These are phyloP conservation scores for Chaetoceros tenuissimus DNA, from an alignment of 108 stramenopile species.

Conservation along the genomic window DNA sequence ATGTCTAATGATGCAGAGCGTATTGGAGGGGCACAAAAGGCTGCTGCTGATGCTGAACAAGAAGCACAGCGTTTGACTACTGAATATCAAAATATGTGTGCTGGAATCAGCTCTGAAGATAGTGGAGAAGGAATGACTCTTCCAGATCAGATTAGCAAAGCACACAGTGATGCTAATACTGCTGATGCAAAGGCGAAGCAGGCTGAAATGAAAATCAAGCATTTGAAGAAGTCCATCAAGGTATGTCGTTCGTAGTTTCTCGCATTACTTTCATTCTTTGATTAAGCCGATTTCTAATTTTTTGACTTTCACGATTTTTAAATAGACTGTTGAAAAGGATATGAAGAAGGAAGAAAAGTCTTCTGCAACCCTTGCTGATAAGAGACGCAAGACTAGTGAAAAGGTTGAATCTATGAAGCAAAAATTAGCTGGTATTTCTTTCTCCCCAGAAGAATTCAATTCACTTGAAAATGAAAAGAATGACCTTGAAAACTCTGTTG, in stretches of 20 bases:
- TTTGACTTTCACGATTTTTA: background rate
- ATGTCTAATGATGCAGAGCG: constrained; percentile 36
- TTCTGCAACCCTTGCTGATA: constrained; percentile 44
- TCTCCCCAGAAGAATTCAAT: constrained; percentile 50
- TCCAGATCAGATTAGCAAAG: constrained; percentile 80
- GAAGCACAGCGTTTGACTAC: constrained; percentile 36
- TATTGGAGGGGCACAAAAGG: constrained; percentile 48
- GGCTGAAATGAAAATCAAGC: constrained; percentile 84
- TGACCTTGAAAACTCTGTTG: constrained; percentile 42
- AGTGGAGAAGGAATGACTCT: constrained; percentile 71
- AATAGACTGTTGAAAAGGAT: constrained; percentile 76
- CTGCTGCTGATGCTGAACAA: constrained; percentile 56
- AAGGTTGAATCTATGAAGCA: constrained; percentile 40
- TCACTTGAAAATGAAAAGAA: constrained; percentile 59
- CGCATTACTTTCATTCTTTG: background rate
- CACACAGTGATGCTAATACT: constrained; percentile 79
- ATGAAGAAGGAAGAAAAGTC: constrained; percentile 77
- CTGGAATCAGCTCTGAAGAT: constrained; percentile 71
- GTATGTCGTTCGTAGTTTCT: constrained; percentile 21
- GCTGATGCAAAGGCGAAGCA: constrained; percentile 86
- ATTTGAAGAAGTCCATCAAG: constrained; percentile 65
- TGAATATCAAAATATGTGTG: constrained; percentile 83
- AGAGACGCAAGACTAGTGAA: constrained; percentile 32
- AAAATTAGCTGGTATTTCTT: constrained; percentile 34
- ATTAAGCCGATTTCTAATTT: constrained; percentile 8